Conservation (phyloP, 1,139 yeast genomes). For the Pichia sp. region DNA sequence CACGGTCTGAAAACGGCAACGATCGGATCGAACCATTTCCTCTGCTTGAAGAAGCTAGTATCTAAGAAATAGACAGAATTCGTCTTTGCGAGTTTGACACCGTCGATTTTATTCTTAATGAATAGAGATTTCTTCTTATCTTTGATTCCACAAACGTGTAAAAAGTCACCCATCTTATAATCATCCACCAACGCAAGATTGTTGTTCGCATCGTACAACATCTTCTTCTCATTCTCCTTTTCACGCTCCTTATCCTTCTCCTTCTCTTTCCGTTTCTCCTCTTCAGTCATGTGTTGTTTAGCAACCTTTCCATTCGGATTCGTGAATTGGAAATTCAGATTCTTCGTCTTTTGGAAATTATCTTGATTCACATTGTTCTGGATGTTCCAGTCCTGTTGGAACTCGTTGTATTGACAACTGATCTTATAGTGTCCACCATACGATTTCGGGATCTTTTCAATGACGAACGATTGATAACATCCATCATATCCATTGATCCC, state of each 20-base stretch:
- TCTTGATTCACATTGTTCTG: slow-evolving; percentile 14
- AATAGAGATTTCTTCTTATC: slow-evolving; percentile 26
- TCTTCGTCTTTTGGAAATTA: background rate
- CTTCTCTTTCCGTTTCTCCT: background rate
- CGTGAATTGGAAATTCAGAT: slow-evolving; percentile 7
- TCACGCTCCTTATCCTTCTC: background rate
- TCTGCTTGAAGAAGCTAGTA: slow-evolving; percentile 11
- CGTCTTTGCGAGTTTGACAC: slow-evolving; percentile 32
- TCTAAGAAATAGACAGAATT: slow-evolving; percentile 37
- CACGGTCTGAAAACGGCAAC: slow-evolving; percentile 54
- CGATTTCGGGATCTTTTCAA: slow-evolving; percentile 23
- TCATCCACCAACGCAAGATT: slow-evolving; percentile 11
- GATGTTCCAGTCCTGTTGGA: slow-evolving; percentile 15
- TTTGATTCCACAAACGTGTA: slow-evolving; percentile 19
- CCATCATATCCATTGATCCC: slow-evolving; percentile 15
- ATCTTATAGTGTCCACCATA: slow-evolving; percentile 23
- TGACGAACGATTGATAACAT: slow-evolving; percentile 18
- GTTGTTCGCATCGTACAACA: slow-evolving; percentile 2
- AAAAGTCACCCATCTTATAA: slow-evolving; percentile 21
- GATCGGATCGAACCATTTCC: slow-evolving; percentile 36
- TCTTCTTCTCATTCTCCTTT: background rate
- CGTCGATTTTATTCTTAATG: slow-evolving; percentile 27
- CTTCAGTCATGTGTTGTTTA: background rate
- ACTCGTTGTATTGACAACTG: slow-evolving; percentile 20
- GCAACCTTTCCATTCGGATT: background rate